These are phyloP conservation scores for Yamadazyma taylorii DNA, from an alignment of 1,139 yeast genomes.

Conservation along the genomic window DNA sequence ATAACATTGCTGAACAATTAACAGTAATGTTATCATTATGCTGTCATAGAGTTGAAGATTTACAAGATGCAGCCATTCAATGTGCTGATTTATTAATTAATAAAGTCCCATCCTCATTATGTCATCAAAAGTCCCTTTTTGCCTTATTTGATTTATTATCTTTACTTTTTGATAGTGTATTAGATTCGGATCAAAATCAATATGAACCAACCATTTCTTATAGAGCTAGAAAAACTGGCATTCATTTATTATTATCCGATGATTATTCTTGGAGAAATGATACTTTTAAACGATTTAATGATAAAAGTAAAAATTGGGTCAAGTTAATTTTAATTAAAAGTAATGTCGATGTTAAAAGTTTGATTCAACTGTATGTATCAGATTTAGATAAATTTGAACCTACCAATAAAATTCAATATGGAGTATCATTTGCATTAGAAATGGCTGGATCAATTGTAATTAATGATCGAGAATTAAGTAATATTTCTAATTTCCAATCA, in stretches of 20 bases:
- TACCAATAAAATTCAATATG: slow-evolving; percentile 56
- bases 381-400: slow-evolving; percentile 35
- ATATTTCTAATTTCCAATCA: slow-evolving; percentile 27
- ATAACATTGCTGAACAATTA: slow-evolving; percentile 67
- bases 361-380: slow-evolving; percentile 72
- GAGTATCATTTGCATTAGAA: slow-evolving; percentile 86
- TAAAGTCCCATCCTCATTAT: slow-evolving; percentile 77
- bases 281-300: slow-evolving; percentile 61
- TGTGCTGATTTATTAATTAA: slow-evolving; percentile 71
- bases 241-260: slow-evolving; percentile 69
- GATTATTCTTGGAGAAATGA: slow-evolving; percentile 74
- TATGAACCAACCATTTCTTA: slow-evolving; percentile 81
- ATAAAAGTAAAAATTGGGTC: slow-evolving; percentile 68
- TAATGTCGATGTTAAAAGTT: slow-evolving; percentile 72
- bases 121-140: slow-evolving; percentile 71
- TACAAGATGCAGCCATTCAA: slow-evolving; percentile 80
- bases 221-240: slow-evolving; percentile 56
- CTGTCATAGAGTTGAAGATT: slow-evolving; percentile 72
- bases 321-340: slow-evolving; percentile 52
- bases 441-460: slow-evolving; percentile 75
- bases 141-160: slow-evolving; percentile 79
- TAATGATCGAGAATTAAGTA: slow-evolving; percentile 57
- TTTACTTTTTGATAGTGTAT: slow-evolving; percentile 72
- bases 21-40: slow-evolving; percentile 67
- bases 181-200: slow-evolving; percentile 80